Conservation (phyloP, 345 rosid genomes). For the Eucalyptus shirleyi region DNA sequence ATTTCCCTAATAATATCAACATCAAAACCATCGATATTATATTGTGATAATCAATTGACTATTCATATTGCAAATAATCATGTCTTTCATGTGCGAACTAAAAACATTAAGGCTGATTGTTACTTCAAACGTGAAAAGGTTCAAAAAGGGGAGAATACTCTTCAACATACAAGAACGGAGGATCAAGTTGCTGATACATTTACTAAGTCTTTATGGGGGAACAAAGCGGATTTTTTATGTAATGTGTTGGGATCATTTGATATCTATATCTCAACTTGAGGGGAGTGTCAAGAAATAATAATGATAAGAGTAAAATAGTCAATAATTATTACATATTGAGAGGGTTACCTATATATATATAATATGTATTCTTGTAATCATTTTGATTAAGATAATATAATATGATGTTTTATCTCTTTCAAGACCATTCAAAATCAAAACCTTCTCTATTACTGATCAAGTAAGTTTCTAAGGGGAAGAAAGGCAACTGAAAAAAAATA, state of each 20-base stretch:
- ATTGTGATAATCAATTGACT: accelerated
- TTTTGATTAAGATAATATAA: accelerated
- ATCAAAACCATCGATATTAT: too few relatives aligned
- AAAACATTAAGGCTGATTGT: accelerated
- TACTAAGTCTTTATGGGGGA: accelerated
- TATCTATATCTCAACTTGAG: too few relatives aligned
- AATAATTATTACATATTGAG: accelerated
- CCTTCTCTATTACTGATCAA: too few relatives aligned
- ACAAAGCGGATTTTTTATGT: accelerated
- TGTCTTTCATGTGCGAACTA: accelerated
- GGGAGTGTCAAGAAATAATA: accelerated
- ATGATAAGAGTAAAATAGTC: too few relatives aligned
- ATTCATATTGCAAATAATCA: too few relatives aligned
- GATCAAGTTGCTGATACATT: accelerated
- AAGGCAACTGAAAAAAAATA: accelerated
- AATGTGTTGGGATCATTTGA: accelerated
- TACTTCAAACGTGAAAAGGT: accelerated
- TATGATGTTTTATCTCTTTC: too few relatives aligned
- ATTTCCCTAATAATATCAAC: too few relatives aligned
- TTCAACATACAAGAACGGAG: accelerated
- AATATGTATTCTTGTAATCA: too few relatives aligned
- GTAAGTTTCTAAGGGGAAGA: not conserved
- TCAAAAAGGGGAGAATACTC: accelerated
- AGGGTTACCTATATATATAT: too few relatives aligned
- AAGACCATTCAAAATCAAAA: too few relatives aligned